Evolutionary conservation across 78 protist genomes (phyloP).

Genomic region (Thecamonas trahens): DNA sequence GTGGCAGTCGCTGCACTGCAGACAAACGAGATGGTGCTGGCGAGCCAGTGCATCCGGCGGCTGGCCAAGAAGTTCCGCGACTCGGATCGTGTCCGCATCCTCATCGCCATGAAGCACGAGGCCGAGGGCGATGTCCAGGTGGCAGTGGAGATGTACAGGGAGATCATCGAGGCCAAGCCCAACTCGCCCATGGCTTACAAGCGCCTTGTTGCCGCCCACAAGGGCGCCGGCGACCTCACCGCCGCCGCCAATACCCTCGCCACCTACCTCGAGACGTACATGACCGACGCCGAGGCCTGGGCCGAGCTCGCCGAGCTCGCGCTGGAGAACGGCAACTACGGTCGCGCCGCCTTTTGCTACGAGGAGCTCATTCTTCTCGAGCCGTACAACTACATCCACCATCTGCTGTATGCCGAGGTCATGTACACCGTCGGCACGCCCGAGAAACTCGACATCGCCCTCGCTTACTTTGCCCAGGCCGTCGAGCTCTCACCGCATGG

Average conservation of each 20-base stretch:
- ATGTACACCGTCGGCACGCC: no score
- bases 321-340: neutral
- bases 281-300: conserved; percentile 5
- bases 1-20: neutral
- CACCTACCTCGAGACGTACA: neutral
- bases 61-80: no score
- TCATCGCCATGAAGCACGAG: neutral
- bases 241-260: no score
- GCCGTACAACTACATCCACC: conserved; percentile 5
- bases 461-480: no score
- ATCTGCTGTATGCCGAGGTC: conserved; percentile 11
- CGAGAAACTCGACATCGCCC: no score
- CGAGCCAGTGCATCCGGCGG: no score
- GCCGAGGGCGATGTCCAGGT: neutral
- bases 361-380: conserved; percentile 1
- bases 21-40: neutral
- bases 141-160: neutral
- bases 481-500: no score
- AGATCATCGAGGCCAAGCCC: neutral
- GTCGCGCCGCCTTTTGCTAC: conserved; percentile 1
- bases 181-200: neutral
- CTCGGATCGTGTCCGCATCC: no score
- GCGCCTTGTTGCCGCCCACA: neutral
- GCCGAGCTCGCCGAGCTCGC: neutral
- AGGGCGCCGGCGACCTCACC: no score